Base-by-base conservation (phyloP, 371 early-diverging fungal genomes). In the Rhizopus arrhizus region DNA sequence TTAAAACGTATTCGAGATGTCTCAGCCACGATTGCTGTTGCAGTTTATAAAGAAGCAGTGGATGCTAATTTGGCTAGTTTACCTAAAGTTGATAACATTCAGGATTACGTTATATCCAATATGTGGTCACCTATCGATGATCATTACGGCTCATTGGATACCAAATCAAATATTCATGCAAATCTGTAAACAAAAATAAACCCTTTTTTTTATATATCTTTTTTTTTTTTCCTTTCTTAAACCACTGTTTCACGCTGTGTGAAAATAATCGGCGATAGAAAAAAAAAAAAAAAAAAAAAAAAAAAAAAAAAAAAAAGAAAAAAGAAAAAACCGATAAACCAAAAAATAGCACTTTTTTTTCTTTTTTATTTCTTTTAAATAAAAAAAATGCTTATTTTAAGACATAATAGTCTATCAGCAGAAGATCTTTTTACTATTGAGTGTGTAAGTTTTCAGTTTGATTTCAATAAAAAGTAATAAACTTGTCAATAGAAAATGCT, bases 1-100 rank as follows among this genome's bases (percentile, higher is more conserved):
- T 68, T 96, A 38, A 78, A 85, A 34, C 90, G 96, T 54, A 95
- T 96, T 57, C 90, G 96, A 41, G 84, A 87, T 47, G 88, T 91
- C 9, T 88, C 89, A 15, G 87, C 89, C 3, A 69, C 80, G 59
- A 85, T 94, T 1, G 93, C 94, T 22, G 85, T 87, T 1, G 91
- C 89, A 33, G 88, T 95, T 5, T 77, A 84, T 58, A 58, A 78
- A 40, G 82, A 88, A 72, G 85, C 92, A 12, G 69, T 84, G 12
- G 62, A 78, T 3, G 88, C 85, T 58, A 84, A 80, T 4, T 51
- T 84, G 33, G 84, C 83, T 47, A 16, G 33, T 48, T 6, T 16
- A 55, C 56, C 47, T n/a, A 2, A 51, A 22, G 22, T 22, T 22
- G 22, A 56, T 31, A 45, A 61, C 3, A 56, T 66, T 31, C 0